These are phyloP conservation scores for Paradendryphiella salina DNA, from an alignment of 2,329 filamentous ascomycete genomes.

Conservation along the genomic window DNA sequence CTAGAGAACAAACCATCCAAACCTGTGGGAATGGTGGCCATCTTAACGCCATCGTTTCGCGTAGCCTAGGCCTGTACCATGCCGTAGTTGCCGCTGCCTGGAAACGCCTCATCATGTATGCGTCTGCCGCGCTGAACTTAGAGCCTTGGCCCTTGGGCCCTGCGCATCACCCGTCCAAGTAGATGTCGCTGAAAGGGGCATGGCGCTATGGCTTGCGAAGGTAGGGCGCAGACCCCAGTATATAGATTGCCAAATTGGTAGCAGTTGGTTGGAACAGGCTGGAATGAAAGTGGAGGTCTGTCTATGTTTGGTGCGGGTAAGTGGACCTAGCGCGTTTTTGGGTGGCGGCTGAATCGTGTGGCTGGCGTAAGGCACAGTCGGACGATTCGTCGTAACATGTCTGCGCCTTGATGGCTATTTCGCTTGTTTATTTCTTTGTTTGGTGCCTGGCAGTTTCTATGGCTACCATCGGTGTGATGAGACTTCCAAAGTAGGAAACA, in stretches of 20 bases:
- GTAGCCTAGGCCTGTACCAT: background rate
- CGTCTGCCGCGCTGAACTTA: constrained; percentile 6
- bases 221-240: background rate
- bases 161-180: background rate
- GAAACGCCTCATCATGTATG: background rate
- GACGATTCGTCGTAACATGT: background rate
- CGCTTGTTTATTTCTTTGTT: background rate
- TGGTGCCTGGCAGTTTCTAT: background rate
- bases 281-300: background rate
- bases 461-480: background rate
- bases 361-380: background rate
- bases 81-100: background rate
- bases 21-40: background rate
- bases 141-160: constrained; percentile 6
- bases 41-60: constrained; percentile 2
- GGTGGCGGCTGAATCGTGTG: constrained; percentile 5
- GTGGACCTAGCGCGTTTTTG: constrained; percentile 1
- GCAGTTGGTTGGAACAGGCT: background rate
- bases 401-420: background rate
- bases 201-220: background rate
- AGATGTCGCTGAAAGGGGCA: background rate
- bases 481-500: background rate
- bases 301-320: background rate
- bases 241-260: background rate
- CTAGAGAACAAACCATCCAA: background rate